Evolutionary conservation across 1,284 basidiomycete genomes (phyloP).

Genomic region (Amylostereum areolatum): DNA sequence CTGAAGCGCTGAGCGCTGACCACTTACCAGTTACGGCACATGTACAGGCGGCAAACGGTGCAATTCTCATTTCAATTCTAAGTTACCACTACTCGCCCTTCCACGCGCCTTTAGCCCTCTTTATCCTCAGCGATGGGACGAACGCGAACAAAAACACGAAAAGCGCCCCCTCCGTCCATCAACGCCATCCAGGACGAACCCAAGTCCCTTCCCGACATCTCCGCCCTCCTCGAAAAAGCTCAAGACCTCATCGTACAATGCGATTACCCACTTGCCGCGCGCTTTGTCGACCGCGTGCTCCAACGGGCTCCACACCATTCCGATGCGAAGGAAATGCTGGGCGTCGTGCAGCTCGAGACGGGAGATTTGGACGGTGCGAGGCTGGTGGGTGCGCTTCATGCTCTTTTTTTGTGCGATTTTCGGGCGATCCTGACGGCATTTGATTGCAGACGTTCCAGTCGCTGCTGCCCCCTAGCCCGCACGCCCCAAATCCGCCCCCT

Average conservation of each 20-base stretch:
- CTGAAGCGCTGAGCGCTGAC: no score
- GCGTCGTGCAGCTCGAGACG: conserved; percentile 70
- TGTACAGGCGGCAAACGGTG: no score
- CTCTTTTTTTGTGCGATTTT: background rate
- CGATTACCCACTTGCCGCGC: conserved; percentile 76
- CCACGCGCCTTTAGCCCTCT: background rate
- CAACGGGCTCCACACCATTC: conserved; percentile 59
- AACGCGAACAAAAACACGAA: conserved; percentile 51
- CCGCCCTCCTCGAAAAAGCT: conserved; percentile 65
- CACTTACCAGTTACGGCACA: no score
- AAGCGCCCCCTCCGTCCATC: conserved; percentile 27
- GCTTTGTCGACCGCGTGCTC: conserved; percentile 67
- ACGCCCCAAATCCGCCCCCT: conserved; percentile 57
- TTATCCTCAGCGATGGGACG: conserved; percentile 49
- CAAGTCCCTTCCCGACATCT: conserved; percentile 30
- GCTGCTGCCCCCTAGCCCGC: conserved; percentile 52
- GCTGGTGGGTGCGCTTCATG: conserved; percentile 37
- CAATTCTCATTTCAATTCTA: no score
- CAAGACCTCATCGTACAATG: conserved; percentile 77
- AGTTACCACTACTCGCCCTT: no score
- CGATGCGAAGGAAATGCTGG: conserved; percentile 77
- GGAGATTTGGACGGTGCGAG: conserved; percentile 74
- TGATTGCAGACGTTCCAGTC: conserved; percentile 54
- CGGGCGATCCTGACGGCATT: background rate
- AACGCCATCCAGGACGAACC: conserved; percentile 30